A percentile compares a stretch with the other conserved stretches of the same genome.
phyloP scores from a whole-genome alignment of 1,284 basidiomycete genomes.

The Laetiporus sulphureus region DNA sequence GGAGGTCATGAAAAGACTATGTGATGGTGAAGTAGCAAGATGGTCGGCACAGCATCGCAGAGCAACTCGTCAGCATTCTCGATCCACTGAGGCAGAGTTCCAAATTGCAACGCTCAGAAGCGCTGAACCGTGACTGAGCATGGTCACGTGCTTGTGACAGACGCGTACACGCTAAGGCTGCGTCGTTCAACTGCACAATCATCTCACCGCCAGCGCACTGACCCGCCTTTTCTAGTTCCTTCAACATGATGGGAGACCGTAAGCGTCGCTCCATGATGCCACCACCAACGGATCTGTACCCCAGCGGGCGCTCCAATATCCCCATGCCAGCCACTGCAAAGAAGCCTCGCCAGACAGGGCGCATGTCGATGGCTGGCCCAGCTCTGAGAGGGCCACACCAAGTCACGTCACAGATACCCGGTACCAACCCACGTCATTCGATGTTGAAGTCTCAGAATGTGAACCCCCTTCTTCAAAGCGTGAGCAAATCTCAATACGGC shows the following conservation, averaged over 20 bases:
- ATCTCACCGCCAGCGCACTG: neutral
- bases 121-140: neutral
- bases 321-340: constrained; percentile 57
- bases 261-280: constrained; percentile 55
- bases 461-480: constrained; percentile 65
- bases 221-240: too few relatives aligned
- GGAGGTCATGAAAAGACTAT: constrained; percentile 14
- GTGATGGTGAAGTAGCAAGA: too few relatives aligned
- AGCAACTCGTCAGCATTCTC: too few relatives aligned
- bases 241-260: constrained; percentile 35
- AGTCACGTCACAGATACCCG: constrained; percentile 30
- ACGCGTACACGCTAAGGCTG: constrained; percentile 12
- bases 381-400: constrained; percentile 51
- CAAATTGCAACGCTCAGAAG: too few relatives aligned
- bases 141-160: constrained; percentile 19
- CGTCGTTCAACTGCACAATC: neutral
- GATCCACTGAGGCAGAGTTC: too few relatives aligned
- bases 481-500: constrained; percentile 59
- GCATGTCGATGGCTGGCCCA: constrained; percentile 67
- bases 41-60: too few relatives aligned
- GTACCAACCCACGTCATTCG: constrained; percentile 58
- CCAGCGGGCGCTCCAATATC: constrained; percentile 37
- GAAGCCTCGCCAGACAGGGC: constrained; percentile 42
- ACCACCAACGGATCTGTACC: constrained; percentile 41
- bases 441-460: constrained; percentile 58